Base-by-base conservation (phyloP, 2,329 filamentous ascomycete genomes). In the Fusarium subglutinans region DNA sequence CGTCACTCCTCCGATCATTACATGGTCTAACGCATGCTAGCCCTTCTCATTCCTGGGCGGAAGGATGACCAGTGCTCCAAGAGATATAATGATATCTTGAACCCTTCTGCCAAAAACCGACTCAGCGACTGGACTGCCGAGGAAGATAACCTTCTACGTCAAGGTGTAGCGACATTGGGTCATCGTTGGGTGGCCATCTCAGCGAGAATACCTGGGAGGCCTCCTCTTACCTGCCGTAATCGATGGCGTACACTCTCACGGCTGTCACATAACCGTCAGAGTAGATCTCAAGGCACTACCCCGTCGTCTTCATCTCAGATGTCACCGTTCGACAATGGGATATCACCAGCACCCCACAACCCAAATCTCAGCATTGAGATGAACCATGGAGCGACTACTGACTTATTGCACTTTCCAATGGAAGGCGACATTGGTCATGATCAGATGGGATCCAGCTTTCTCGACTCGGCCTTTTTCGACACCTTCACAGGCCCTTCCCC, bases 1-100 rank as follows among this genome's bases (percentile, higher is more conserved):
- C 20, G 7, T 45, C 15, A 38, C 11, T 50, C 8, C 13, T 35
- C 1, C 7, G 9, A 14, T 28, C 5, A 14, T 8, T 6, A 12
- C 8, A 28, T 45, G 5, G 38, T 59, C 35, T 69, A 51, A 60
- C 44, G 6, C 9, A 6, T 1, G 5, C 6, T n/a, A 77, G 78
- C 78, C 3, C 54, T 65, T 35, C 68, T 80, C 8, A 80, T 80
- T 28, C 78, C 78, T 3, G 78, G 78, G 18, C 70, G 78, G 43
- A 80, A 80, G 48, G 78, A 80, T 28, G 78, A 79, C 44, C 78
- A 80, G 41, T 80, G 78, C 13, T 79, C 78, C 5, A 80, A 80
- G 41, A 68, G 78, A 59, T 80, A 80, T 47, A 78, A 77, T 43
- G 78, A 80, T 12, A 80, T 80, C 6, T 74, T 80, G 13, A 75